Evolutionary conservation across 2,329 filamentous ascomycete genomes (phyloP).

Genomic region (Zopfia rhizophila): DNA sequence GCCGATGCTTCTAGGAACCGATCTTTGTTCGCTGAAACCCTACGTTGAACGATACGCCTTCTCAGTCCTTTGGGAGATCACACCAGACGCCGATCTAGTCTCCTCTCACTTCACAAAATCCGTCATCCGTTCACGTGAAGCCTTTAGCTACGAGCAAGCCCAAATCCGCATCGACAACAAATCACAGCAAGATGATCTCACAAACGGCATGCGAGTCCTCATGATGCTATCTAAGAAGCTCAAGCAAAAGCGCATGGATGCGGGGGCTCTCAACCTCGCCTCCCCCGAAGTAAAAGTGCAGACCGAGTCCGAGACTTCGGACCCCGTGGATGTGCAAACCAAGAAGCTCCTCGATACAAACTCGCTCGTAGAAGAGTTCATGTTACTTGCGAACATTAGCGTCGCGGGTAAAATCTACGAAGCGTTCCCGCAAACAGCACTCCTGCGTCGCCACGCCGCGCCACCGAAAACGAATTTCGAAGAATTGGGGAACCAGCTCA

Average conservation of each 20-base stretch:
- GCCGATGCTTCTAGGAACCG: slow-evolving; percentile 93
- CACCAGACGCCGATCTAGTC: slow-evolving; percentile 84
- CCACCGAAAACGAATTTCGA: slow-evolving; percentile 98
- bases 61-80: slow-evolving; percentile 78
- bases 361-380: slow-evolving; percentile 98
- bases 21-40: slow-evolving; percentile 95
- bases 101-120: slow-evolving; percentile 93
- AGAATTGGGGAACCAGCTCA: slow-evolving; percentile 89
- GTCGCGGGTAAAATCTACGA: slow-evolving; percentile 91
- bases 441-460: slow-evolving; percentile 89
- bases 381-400: slow-evolving; percentile 96
- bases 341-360: slow-evolving; percentile 96
- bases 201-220: slow-evolving; percentile 85
- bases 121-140: slow-evolving; percentile 94
- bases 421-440: slow-evolving; percentile 92
- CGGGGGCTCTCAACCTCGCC: slow-evolving; percentile 91
- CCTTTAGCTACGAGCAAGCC: slow-evolving; percentile 97
- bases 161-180: slow-evolving; percentile 92
- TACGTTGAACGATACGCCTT: slow-evolving; percentile 83
- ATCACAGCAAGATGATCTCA: slow-evolving; percentile 88
- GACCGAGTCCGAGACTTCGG: slow-evolving; percentile 93
- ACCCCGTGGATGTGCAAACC: slow-evolving; percentile 95
- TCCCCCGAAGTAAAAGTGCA: slow-evolving; percentile 98
- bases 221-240: slow-evolving; percentile 92
- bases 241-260: slow-evolving; percentile 94